phyloP scores from a whole-genome alignment of 768 basidiomycete species.

The Suillus luteus region DNA sequence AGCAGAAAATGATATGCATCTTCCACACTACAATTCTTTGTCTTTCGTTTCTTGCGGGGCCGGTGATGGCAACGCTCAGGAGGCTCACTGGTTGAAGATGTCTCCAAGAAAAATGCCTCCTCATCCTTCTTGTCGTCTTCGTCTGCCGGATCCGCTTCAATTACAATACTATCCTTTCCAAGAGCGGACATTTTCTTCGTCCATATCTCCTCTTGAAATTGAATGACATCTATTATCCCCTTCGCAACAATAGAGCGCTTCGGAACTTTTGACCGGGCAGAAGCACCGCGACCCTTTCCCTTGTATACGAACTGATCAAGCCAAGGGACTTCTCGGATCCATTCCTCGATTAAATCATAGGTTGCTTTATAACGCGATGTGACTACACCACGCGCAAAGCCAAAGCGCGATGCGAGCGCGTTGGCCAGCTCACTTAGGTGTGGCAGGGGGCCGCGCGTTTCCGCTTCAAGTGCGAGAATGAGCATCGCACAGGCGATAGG shows the following conservation, averaged over 20 bases:
- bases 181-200: slow-evolving; percentile 38
- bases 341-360: slow-evolving; percentile 59
- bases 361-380: slow-evolving; percentile 71
- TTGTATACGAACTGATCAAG: slow-evolving; percentile 54
- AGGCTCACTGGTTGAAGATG: neutral
- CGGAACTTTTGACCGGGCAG: slow-evolving; percentile 59
- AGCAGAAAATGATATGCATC: slow-evolving; percentile 59
- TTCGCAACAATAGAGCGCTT: slow-evolving; percentile 68
- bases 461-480: slow-evolving; percentile 72
- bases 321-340: slow-evolving; percentile 74
- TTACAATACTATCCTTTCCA: slow-evolving; percentile 38
- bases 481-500: slow-evolving; percentile 69
- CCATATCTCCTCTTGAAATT: slow-evolving; percentile 67
- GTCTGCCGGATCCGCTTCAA: slow-evolving; percentile 39
- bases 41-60: slow-evolving; percentile 35
- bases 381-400: slow-evolving; percentile 53
- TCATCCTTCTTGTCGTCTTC: slow-evolving; percentile 34
- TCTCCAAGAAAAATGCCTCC: slow-evolving; percentile 1
- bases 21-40: slow-evolving; percentile 35
- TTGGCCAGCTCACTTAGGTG: slow-evolving; percentile 59
- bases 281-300: slow-evolving; percentile 30
- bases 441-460: slow-evolving; percentile 52
- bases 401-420: slow-evolving; percentile 52
- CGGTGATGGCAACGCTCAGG: slow-evolving; percentile 8
- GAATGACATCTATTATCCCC: slow-evolving; percentile 68